A percentile compares a stretch with the other conserved stretches of the same genome.
phyloP scores from a whole-genome alignment of 2,329 filamentous ascomycete genomes.

The Apiospora arundinis region DNA sequence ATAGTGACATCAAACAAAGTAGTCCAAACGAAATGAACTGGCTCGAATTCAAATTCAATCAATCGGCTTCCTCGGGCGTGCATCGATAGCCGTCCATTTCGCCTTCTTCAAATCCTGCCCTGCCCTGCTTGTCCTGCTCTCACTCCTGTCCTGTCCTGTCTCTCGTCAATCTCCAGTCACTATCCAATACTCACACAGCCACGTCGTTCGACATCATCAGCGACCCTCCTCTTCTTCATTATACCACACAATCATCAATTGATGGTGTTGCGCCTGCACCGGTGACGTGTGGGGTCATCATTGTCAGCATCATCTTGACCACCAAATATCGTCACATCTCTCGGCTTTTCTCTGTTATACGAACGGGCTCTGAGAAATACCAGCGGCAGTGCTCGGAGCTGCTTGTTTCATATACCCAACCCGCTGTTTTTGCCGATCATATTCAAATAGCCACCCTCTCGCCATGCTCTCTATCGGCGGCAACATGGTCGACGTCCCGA shows the following conservation, averaged over 20 bases:
- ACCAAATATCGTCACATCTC: not conserved
- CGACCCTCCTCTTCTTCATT: not conserved
- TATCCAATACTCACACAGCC: not conserved
- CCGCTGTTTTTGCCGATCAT: not conserved
- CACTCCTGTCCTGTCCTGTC: not conserved
- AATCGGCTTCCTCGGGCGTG: conserved; percentile 4
- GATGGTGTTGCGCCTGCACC: conserved; percentile 1
- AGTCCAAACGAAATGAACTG: conserved; percentile 9
- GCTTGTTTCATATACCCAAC: not conserved
- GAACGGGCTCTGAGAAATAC: not conserved
- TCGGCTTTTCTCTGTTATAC: not conserved
- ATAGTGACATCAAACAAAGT: conserved; percentile 14
- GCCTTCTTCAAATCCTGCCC: not conserved
- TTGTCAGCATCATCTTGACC: conserved; percentile 10
- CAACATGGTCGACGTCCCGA: not conserved
- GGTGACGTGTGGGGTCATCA: conserved; percentile 14
- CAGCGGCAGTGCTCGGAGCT: not conserved
- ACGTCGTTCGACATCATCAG: not conserved
- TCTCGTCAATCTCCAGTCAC: not conserved
- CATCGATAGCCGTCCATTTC: not conserved
- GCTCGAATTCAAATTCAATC: conserved; percentile 16
- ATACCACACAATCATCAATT: not conserved
- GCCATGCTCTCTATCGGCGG: not conserved
- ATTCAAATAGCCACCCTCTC: not conserved
- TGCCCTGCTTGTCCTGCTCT: not conserved